Conservation (phyloP, 805 yeast species). For the Lipomyces starkeyi region DNA sequence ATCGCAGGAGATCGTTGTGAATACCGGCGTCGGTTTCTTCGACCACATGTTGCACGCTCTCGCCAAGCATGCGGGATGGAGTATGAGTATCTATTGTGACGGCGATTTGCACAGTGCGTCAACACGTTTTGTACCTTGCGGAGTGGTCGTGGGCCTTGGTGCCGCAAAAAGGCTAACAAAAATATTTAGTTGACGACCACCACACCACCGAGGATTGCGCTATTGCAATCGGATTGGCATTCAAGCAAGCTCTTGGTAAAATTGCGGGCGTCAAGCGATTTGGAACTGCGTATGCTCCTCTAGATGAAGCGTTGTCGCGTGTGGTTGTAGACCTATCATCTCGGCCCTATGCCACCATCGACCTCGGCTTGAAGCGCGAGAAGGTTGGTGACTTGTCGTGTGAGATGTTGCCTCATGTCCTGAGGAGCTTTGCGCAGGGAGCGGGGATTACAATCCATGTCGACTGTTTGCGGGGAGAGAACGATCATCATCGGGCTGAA, state of each 20-base stretch:
- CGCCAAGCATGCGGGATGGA: conserved; percentile 98
- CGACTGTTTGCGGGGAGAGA: conserved; percentile 89
- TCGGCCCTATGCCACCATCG: conserved; percentile 89
- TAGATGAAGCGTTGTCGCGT: conserved; percentile 93
- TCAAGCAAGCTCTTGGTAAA: conserved; percentile 86
- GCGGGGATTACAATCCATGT: conserved; percentile 93
- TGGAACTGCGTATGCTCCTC: conserved; percentile 92
- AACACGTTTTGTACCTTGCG: neutral
- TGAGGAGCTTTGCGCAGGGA: conserved; percentile 91
- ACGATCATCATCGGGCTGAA: conserved; percentile 96
- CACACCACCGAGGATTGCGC: conserved; percentile 97
- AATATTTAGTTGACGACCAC: conserved; percentile 75
- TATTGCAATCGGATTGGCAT: conserved; percentile 87
- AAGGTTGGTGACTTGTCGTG: conserved; percentile 89
- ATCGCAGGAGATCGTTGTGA: conserved; percentile 75
- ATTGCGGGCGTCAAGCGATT: conserved; percentile 91
- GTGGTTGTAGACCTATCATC: conserved; percentile 96
- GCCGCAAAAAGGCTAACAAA: neutral
- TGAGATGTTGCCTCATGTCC: conserved; percentile 98
- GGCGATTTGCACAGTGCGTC: conserved; percentile 79
- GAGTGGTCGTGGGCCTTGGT: neutral
- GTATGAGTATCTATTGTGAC: conserved; percentile 81
- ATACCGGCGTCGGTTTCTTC: conserved; percentile 92
- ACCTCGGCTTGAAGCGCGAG: conserved; percentile 88
- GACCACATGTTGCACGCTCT: conserved; percentile 98